These are phyloP conservation scores for Trichophyton simii DNA, from an alignment of 2,329 filamentous ascomycete species.

Conservation along the genomic window DNA sequence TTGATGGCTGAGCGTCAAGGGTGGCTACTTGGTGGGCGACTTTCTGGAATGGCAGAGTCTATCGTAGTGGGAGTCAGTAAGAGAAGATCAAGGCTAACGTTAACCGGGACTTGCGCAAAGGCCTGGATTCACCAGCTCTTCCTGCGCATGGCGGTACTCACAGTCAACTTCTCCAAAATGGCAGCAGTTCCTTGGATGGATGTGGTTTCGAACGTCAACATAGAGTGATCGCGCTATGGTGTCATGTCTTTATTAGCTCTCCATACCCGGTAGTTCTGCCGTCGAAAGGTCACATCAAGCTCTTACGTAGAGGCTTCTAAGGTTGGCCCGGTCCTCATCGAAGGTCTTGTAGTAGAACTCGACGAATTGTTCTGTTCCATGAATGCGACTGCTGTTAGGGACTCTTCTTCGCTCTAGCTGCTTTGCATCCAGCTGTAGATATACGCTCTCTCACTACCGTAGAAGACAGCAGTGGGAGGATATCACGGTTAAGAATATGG, in stretches of 20 bases:
- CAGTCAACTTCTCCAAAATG: constrained; percentile 72
- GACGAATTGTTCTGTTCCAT: constrained; percentile 64
- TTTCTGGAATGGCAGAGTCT: constrained; percentile 69
- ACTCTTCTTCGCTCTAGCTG: constrained; percentile 42
- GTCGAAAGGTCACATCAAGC: not conserved
- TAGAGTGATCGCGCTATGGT: constrained; percentile 61
- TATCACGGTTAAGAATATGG: not conserved
- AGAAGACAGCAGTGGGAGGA: not conserved
- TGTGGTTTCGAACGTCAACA: constrained; percentile 80
- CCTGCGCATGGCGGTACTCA: constrained; percentile 34
- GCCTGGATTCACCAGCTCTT: not conserved
- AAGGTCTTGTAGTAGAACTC: constrained; percentile 85
- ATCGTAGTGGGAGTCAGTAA: constrained; percentile 15
- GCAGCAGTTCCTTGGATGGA: constrained; percentile 49
- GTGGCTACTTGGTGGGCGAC: constrained; percentile 67
- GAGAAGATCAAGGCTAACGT: not conserved
- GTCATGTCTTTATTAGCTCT: constrained; percentile 4
- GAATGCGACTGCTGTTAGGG: constrained; percentile 9
- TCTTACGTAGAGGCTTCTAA: constrained; percentile 65
- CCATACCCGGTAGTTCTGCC: not conserved
- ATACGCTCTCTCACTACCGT: not conserved
- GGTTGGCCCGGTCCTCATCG: constrained; percentile 54
- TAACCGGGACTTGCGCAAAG: not conserved
- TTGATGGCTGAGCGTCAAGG: constrained; percentile 70
- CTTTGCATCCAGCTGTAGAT: not conserved